Conservation (phyloP, 2,329 filamentous ascomycete genomes). For the Trichoderma sp. region DNA sequence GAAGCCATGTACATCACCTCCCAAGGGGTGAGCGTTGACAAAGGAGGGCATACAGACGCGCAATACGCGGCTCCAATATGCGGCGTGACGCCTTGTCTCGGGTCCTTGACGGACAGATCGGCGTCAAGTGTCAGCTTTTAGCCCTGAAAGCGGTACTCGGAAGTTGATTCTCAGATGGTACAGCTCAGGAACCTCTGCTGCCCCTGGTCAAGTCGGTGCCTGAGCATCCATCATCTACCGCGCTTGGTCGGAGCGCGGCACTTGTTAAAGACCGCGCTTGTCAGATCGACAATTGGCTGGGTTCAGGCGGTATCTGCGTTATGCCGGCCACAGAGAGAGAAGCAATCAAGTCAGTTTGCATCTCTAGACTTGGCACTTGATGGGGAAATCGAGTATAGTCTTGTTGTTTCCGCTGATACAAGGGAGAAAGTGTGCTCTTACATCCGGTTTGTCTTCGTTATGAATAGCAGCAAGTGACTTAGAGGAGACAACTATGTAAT, state of each 20-base stretch:
- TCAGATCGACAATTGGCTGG: not conserved
- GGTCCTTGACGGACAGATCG: too few species aligned
- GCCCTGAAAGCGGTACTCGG: not conserved
- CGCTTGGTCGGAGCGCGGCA: not conserved
- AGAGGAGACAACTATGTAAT: not conserved
- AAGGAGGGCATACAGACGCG: not conserved
- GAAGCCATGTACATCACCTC: too few species aligned
- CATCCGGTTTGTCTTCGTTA: too few species aligned
- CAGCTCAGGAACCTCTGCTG: not conserved
- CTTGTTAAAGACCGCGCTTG: slow-evolving; percentile 1
- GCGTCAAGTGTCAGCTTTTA: not conserved
- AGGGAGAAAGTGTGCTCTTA: too few species aligned
- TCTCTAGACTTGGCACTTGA: too few species aligned
- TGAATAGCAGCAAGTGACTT: too few species aligned
- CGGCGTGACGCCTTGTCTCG: not conserved
- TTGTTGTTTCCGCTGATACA: too few species aligned
- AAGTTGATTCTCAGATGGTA: not conserved
- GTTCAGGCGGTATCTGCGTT: not conserved
- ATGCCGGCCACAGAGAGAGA: not conserved
- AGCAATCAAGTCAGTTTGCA: not conserved
- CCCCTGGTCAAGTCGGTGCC: not conserved
- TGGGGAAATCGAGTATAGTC: not conserved
- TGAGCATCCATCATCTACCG: not conserved
- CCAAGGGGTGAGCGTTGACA: too few species aligned
- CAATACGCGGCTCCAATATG: not conserved